Conservation (phyloP, 2,329 filamentous ascomycete genomes). For the Claviceps purpurea region DNA sequence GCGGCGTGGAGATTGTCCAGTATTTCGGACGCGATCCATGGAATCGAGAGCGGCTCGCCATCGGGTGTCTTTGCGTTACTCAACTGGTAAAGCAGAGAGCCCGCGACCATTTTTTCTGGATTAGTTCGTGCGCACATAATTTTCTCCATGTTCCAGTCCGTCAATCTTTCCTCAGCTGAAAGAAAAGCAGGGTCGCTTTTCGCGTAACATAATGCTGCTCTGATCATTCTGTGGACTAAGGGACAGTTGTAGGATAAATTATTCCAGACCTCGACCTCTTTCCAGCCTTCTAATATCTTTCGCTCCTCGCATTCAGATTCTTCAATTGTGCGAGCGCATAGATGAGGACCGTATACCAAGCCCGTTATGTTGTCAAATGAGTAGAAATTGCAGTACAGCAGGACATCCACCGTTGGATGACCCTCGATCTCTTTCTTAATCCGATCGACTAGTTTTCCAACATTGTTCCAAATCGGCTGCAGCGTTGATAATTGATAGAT, state of each 20-base stretch:
- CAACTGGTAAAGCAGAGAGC: slow-evolving; percentile 2
- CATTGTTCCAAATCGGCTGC: background rate
- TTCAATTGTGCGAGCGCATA: slow-evolving; percentile 2
- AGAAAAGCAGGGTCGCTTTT: slow-evolving; percentile 1
- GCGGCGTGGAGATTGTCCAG: slow-evolving; percentile 6
- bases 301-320: slow-evolving; percentile 2
- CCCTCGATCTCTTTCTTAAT: background rate
- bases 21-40: slow-evolving; percentile 3
- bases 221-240: background rate
- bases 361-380: slow-evolving; percentile 5
- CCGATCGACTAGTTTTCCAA: background rate
- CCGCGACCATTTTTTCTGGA: background rate
- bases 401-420: background rate
- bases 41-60: background rate
- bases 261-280: slow-evolving; percentile 4
- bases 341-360: background rate
- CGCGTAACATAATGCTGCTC: background rate
- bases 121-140: background rate
- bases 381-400: slow-evolving; percentile 3
- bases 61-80: slow-evolving; percentile 1
- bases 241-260: slow-evolving; percentile 3
- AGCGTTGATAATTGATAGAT: background rate
- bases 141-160: slow-evolving; percentile 3
- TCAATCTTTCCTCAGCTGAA: slow-evolving; percentile 3
- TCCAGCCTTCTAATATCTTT: background rate